Evolutionary conservation across 257 asterid genomes (phyloP), one percentile per base, ranked within the genome.

Genomic region (Nicotiana noctiflora): DNA sequence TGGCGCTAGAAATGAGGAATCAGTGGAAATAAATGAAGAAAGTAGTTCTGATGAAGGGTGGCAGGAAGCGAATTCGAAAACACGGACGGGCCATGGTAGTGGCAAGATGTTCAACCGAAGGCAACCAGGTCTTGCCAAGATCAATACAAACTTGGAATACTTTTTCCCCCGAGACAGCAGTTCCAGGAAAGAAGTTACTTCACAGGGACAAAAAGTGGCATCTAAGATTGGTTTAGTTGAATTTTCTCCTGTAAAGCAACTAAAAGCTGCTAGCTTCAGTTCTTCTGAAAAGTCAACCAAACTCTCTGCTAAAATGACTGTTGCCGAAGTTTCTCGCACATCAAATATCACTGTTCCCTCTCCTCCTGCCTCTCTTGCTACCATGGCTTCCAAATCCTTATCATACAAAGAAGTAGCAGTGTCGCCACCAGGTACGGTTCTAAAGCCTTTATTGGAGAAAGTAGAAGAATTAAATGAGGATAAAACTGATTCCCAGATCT

Each of bases 381-480:
- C 98, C 25, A 86, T 90, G 83, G 92, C 99, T 84, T 91, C 97
- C 29, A 96, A 96, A 88, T 88, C 91, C 5, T 83, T 94, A 83
- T 96, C 99, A 7, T 96, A 96, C 88, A 96, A 94, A 92, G 98
- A 96, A 86, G 99, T 96, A 70, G 98, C 98, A 52, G 93, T 87
- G 83, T 92, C 98, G 51, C 91, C 97, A 61, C 99, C 98, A 82
- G 98, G 99, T 89, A 92, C 97, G 59, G 93, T 96, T 90, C 93
- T 92, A 81, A 96, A 94, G 97, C 97, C 98, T 90, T 85, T 90
- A 80, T 77, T 84, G 94, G 98, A 88, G 92, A 94, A 90, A 89
- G 89, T 89, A 83, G 97, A 91, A 90, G 98, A 88, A 84, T 86
- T 87, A 82, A 84, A 84, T 64, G 92, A 91, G 84, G 94, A 84